Base-by-base conservation (phyloP, 2,329 filamentous ascomycete species). In the Cladosporium austrohemisphaericum region DNA sequence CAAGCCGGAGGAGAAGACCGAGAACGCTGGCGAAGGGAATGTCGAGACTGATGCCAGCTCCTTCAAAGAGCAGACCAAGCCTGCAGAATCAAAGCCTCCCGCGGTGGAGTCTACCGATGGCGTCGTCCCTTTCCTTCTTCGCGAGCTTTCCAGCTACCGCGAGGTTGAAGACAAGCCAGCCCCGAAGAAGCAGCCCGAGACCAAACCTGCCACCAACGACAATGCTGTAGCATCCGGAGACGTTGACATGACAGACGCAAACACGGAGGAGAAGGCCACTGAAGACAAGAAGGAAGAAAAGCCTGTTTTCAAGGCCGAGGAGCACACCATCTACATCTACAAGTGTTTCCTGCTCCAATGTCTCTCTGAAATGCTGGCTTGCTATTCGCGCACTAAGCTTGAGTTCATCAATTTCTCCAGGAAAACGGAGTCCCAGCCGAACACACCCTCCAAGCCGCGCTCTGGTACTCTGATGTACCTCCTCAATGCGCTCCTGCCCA, bases 381-480 rank as follows among this genome's bases (percentile, higher is more conserved):
- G 86, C 62, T 98, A 97, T 71, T 95, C 90, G 59, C 84, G 90
- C 47, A 88, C 90, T 7, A 99, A 99, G 76, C 82, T 98, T 35
- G 94, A 98, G 65, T 97, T 99, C 65, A 96, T 99, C 74, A 97
- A 96, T 68, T 98, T 96, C 72, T 97, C 94, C 57, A 85, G 92
- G 53, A 95, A 91, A 63, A 85, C 88, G 5, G 88, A 92, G 38
- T 79, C 89, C 36, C 85, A 88, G 58, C 85, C 85, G 9, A 84
- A 83, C 47, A 97, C 93, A 1, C 93, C 93, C 4, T 91, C 94
- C 13, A 97, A 97, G 68, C 93, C 93, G 49, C 84, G 93, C 32
- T 91, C 92, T 9, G 90, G 87, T 55, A 86, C 97, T 35, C 75
- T 98, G 55, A 96, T 97, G 67, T 98, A 98, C 63, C 77, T 98